These are phyloP conservation scores for Basidiobolus heterosporus DNA, from an alignment of 371 early-diverging fungal species.

Conservation along the genomic window DNA sequence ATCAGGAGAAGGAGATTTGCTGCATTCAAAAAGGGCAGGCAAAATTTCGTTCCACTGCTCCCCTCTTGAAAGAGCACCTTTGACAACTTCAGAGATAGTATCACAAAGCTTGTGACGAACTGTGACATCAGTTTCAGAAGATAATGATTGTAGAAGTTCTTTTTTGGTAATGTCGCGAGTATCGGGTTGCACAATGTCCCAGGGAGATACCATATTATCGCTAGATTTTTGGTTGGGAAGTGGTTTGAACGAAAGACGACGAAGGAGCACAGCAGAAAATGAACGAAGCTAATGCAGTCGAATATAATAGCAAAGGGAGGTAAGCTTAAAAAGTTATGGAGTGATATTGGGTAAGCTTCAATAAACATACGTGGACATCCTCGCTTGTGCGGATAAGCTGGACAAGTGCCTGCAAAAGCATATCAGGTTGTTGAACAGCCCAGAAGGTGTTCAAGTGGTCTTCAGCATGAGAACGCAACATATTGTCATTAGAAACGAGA, in stretches of 20 bases:
- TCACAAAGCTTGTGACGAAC: constrained; percentile 83
- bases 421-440: constrained; percentile 46
- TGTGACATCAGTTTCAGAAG: constrained; percentile 44
- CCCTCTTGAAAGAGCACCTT: constrained; percentile 42
- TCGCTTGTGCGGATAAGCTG: constrained; percentile 32
- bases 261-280: constrained; percentile 71
- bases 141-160: constrained; percentile 56
- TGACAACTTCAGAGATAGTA: constrained; percentile 73
- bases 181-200: constrained; percentile 44
- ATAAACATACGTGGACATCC: constrained; percentile 26
- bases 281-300: constrained; percentile 49
- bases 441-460: constrained; percentile 50
- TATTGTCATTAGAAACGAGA: constrained; percentile 38
- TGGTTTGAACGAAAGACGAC: constrained; percentile 65
- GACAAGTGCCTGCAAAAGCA: constrained; percentile 46
- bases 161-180: constrained; percentile 46
- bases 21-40: constrained; percentile 60
- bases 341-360: neutral
- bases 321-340: too few relatives aligned
- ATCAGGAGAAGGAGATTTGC: constrained; percentile 50
- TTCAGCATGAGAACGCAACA: constrained; percentile 50
- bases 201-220: constrained; percentile 34
- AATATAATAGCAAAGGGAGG: neutral
- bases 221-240: constrained; percentile 25
- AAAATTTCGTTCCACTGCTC: constrained; percentile 66